Percentiles rank a stretch among this genome's conserved stretches.
phyloP scores from a whole-genome alignment of 2,329 filamentous ascomycete genomes.

The Ramularia collo-cygni region DNA sequence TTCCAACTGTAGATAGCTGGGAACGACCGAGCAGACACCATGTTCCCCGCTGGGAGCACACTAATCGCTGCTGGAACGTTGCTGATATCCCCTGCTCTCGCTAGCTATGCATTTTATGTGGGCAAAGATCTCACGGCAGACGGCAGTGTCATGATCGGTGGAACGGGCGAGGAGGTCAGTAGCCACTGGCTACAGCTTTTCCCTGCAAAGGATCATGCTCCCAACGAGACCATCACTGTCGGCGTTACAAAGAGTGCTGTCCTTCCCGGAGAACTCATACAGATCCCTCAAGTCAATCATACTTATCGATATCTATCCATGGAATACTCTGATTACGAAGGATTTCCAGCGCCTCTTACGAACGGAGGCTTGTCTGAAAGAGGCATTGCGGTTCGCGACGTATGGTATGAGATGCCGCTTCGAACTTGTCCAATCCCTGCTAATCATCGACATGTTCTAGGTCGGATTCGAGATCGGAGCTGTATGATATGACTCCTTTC shows the following conservation, averaged over 20 bases:
- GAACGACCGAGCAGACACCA: no score
- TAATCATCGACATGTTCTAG: no score
- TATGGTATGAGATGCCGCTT: no score
- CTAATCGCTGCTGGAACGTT: no score
- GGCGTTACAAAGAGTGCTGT: slow-evolving; percentile 37
- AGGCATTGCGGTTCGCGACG: slow-evolving; percentile 37
- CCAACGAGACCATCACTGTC: slow-evolving; percentile 38
- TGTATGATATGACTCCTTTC: slow-evolving; percentile 36
- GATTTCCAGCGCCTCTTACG: slow-evolving; percentile 39
- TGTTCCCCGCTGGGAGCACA: no score
- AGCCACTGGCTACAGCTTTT: slow-evolving; percentile 44
- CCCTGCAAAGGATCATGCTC: slow-evolving; percentile 34
- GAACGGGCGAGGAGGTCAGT: slow-evolving; percentile 44
- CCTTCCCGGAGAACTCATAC: slow-evolving; percentile 31
- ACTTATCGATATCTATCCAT: slow-evolving; percentile 33
- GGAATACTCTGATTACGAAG: slow-evolving; percentile 36
- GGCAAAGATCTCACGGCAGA: slow-evolving; percentile 40
- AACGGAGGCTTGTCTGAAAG: slow-evolving; percentile 41
- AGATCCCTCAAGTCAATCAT: slow-evolving; percentile 30
- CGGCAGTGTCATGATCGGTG: slow-evolving; percentile 39
- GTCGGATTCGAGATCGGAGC: slow-evolving; percentile 34
- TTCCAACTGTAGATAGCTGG: no score
- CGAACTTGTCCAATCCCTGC: no score
- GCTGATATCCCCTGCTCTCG: no score
- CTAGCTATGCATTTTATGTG: slow-evolving; percentile 46